Conservation (phyloP, 768 basidiomycete species). For the Boletus tylopilopsis region DNA sequence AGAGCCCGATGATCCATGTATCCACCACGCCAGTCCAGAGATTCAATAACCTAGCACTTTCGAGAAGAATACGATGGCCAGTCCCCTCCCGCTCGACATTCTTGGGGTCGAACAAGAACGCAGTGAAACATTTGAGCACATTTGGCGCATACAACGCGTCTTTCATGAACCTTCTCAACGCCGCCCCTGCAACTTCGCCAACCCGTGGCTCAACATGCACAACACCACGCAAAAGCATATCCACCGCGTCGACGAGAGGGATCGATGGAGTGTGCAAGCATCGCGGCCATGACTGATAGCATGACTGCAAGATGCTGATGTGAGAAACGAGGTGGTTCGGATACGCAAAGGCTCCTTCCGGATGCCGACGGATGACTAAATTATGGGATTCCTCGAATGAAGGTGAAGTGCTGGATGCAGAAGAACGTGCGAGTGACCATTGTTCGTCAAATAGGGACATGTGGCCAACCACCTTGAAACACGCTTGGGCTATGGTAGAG, state of each 20-base stretch:
- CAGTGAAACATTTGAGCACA: slow-evolving; percentile 62
- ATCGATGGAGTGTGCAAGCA: slow-evolving; percentile 57
- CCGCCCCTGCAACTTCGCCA: slow-evolving; percentile 60
- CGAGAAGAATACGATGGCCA: slow-evolving; percentile 58
- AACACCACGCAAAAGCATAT: slow-evolving; percentile 78
- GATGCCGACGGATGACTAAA: slow-evolving; percentile 63
- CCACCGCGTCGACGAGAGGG: slow-evolving; percentile 57
- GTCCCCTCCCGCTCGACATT: slow-evolving; percentile 62
- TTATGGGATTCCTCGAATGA: slow-evolving; percentile 69
- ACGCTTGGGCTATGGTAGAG: slow-evolving; percentile 52
- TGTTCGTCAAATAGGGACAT: slow-evolving; percentile 88
- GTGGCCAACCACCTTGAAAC: slow-evolving; percentile 59
- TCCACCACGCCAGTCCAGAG: slow-evolving; percentile 76
- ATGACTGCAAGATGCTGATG: slow-evolving; percentile 68
- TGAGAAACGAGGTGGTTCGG: slow-evolving; percentile 55
- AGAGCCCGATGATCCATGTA: slow-evolving; percentile 55
- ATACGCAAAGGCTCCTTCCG: slow-evolving; percentile 63
- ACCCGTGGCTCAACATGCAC: slow-evolving; percentile 80
- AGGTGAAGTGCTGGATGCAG: slow-evolving; percentile 32
- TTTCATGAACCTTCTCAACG: slow-evolving; percentile 70
- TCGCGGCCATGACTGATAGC: slow-evolving; percentile 84
- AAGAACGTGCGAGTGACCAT: slow-evolving; percentile 60
- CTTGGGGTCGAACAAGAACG: slow-evolving; percentile 70
- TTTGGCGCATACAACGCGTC: slow-evolving; percentile 51
- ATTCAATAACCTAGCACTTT: slow-evolving; percentile 61